Base-by-base conservation (phyloP, 352 stramenopile genomes). In the Achlya hypogyna region DNA sequence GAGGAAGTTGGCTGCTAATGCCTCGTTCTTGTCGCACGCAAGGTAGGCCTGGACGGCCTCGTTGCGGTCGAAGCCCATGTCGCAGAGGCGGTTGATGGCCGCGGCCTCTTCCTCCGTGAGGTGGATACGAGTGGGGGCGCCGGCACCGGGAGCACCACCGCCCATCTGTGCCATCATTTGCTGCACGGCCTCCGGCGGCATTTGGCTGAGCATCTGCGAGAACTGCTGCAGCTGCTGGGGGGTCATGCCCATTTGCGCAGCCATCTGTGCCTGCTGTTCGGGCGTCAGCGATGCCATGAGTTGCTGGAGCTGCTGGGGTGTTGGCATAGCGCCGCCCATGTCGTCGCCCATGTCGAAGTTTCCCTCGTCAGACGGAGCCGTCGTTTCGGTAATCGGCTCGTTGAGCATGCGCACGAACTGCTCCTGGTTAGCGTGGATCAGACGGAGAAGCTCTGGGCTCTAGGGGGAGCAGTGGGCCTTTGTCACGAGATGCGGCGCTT, bases 11-110 rank as follows among this genome's bases (percentile, higher is more conserved):
- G 97, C 97, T 18, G 97, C 97, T 71, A 99, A 82, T 52, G 93
- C 96, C 78, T 99, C 95, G 78, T 99, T 99, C 86, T 99, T 99
- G 86, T 99, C 97, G 73, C 97, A 99, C 38, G 96, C 95, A 69
- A 99, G 78, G 85, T 99, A 99, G 53, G 97, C 97, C 79, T 99
- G 96, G 63, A 97, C 89, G 22, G 92, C 95, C 71, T 98, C 91
- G 31, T 92, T 78, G 71, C 86, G 88, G 53, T 93, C 81, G 69
- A 97, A 97, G 22, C 89, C 88, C 74, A 97, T 87, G 40, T 90
- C 84, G 51, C 77, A 88, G 8, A 96, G 74, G 22, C 79, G 77
- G 60, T 91, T 78, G 34, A 93, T 83, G 2, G 83, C 83, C 2
- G 81, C 83, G 0, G 82, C 79, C 72, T 94, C 83, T 45, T 94